Percentiles rank a stretch among this genome's conserved stretches.
Conservation (phyloP, 345 rosid genomes). For the Eucalyptus tenuipes region DNA sequence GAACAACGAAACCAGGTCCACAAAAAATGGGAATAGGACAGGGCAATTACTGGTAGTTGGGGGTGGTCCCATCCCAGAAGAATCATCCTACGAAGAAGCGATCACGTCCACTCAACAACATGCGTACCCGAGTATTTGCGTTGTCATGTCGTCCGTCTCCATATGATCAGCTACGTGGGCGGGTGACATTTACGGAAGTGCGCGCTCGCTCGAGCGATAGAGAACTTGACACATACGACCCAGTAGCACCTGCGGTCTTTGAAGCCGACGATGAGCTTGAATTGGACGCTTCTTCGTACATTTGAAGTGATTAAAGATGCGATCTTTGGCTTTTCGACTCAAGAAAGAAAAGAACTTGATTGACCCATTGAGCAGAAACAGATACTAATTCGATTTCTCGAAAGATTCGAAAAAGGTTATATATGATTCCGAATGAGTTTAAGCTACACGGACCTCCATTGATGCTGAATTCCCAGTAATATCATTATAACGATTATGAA, state of each 20-base stretch:
- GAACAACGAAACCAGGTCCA: not conserved
- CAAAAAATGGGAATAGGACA: not conserved
- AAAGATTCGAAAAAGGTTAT: not conserved
- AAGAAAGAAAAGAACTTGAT: not conserved
- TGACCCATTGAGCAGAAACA: not conserved
- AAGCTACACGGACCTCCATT: not conserved
- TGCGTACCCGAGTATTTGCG: not conserved
- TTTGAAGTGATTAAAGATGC: not conserved
- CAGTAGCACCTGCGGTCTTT: not conserved
- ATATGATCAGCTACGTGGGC: not conserved
- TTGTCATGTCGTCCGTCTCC: not conserved
- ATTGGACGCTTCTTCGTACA: not conserved
- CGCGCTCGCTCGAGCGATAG: not conserved
- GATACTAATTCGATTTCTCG: not conserved
- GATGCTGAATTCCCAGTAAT: not conserved
- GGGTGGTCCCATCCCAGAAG: not conserved
- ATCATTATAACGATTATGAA: not conserved
- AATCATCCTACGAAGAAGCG: not conserved
- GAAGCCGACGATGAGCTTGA: not conserved
- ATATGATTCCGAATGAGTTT: not conserved
- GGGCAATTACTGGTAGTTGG: not conserved
- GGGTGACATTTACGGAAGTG: not conserved
- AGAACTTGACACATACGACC: not conserved
- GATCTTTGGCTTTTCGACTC: not conserved
- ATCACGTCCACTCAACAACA: not conserved